phyloP scores from a whole-genome alignment of 2,329 filamentous ascomycete species.

The Ceratocystis albifundus region DNA sequence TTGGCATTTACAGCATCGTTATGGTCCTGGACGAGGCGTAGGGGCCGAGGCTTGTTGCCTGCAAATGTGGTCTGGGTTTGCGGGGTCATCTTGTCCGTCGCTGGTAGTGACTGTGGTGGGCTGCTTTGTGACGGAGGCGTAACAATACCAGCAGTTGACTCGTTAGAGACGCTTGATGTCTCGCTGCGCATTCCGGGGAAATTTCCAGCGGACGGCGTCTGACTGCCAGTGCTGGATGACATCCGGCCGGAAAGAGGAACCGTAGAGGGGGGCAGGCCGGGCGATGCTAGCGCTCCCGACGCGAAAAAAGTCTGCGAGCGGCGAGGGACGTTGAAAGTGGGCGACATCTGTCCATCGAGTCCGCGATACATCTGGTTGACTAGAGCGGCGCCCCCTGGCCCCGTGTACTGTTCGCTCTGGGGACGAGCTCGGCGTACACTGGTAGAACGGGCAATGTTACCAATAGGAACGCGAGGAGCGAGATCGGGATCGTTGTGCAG shows the following conservation, averaged over 20 bases:
- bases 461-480: conserved; percentile 64
- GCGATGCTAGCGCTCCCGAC: conserved; percentile 34
- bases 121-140: conserved; percentile 40
- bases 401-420: conserved; percentile 52
- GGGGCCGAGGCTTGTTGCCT: conserved; percentile 64
- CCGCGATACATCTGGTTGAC: conserved; percentile 86
- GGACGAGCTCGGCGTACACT: conserved; percentile 46
- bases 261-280: conserved; percentile 29
- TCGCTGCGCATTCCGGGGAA: conserved; percentile 61
- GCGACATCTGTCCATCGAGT: conserved; percentile 51
- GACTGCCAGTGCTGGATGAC: conserved; percentile 35
- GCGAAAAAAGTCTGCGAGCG: conserved; percentile 55
- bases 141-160: conserved; percentile 42
- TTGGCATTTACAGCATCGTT: conserved; percentile 38
- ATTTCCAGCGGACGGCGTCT: conserved; percentile 44
- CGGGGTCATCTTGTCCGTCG: conserved; percentile 39
- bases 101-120: conserved; percentile 34
- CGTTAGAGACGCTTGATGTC: conserved; percentile 54
- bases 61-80: conserved; percentile 51
- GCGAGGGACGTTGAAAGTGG: conserved; percentile 46
- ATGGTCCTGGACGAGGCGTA: conserved; percentile 78
- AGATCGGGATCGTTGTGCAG: conserved; percentile 56
- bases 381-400: conserved; percentile 44
- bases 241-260: conserved; percentile 40
- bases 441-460: conserved; percentile 41